Percentiles rank a stretch among this genome's conserved stretches.
Conservation (phyloP, 129 eudicot species). For the Rutidosis leptorrhynchoides region DNA sequence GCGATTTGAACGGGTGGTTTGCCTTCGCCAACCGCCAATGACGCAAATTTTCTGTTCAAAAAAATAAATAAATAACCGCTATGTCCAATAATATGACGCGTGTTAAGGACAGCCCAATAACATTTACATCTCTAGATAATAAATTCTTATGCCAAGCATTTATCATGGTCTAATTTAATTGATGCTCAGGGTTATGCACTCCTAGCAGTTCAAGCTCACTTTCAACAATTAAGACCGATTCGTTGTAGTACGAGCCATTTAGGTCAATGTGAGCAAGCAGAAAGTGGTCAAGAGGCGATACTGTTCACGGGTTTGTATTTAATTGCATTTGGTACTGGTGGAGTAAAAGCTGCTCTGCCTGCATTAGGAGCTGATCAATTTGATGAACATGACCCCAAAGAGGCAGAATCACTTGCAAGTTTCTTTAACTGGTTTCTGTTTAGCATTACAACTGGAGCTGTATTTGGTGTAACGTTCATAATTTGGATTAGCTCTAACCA, state of each 20-base stretch:
- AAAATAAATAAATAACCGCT: too few relatives aligned
- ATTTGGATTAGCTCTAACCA: conserved; percentile 61
- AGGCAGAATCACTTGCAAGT: conserved; percentile 53
- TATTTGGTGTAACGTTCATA: conserved; percentile 64
- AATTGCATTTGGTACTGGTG: conserved; percentile 65
- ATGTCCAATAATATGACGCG: too few relatives aligned
- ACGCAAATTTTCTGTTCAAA: too few relatives aligned
- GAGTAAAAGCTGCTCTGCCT: conserved; percentile 66
- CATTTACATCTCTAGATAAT: too few relatives aligned
- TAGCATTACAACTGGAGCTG: conserved; percentile 47
- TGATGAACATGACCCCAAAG: conserved; percentile 64
- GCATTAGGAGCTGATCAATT: conserved; percentile 82
- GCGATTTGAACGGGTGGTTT: too few relatives aligned
- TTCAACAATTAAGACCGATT: conserved; percentile 55
- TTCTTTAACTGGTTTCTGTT: conserved; percentile 69
- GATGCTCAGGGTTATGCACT: conserved; percentile 56
- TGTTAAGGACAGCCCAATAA: too few relatives aligned
- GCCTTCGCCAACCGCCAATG: too few relatives aligned
- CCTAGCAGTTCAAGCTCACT: conserved; percentile 70
- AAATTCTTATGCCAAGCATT: neutral
- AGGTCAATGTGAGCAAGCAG: conserved; percentile 48
- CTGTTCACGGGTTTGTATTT: conserved; percentile 55
- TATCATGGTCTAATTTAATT: neutral
- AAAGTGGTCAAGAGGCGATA: conserved; percentile 51
- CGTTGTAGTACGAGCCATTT: conserved; percentile 51